These are phyloP conservation scores for Fusarium brevicatenulatum DNA, from an alignment of 2,329 filamentous ascomycete species.

Conservation along the genomic window DNA sequence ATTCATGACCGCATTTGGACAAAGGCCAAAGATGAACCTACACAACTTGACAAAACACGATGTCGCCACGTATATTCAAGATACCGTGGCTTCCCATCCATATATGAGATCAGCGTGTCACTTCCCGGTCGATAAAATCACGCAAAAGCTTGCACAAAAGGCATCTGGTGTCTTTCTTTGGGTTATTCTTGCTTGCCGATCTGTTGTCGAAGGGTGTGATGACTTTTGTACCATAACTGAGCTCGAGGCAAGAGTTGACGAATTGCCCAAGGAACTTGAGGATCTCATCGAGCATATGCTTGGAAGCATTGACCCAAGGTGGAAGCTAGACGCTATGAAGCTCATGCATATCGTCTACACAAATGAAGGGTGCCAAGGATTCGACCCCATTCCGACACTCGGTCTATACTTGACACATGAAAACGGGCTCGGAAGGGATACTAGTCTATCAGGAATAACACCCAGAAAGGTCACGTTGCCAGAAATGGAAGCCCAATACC, in stretches of 20 bases:
- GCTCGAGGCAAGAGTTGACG: not conserved
- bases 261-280: not conserved
- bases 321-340: not conserved
- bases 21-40: not conserved
- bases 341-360: not conserved
- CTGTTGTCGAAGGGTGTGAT: not conserved
- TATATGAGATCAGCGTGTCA: not conserved
- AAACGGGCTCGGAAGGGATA: accelerated
- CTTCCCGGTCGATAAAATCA: accelerated
- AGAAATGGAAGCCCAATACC: not conserved
- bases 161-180: not conserved
- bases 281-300: not conserved
- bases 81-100: not conserved
- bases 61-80: not conserved
- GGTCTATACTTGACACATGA: not conserved
- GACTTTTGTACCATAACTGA: not conserved
- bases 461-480: accelerated
- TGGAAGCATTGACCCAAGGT: not conserved
- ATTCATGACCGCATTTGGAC: not conserved
- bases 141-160: not conserved
- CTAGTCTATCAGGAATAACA: accelerated
- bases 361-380: accelerated
- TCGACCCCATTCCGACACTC: not conserved
- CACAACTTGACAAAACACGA: not conserved
- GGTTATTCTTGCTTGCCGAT: not conserved